Conservation (phyloP, 2,329 filamentous ascomycete genomes). For the Onygena corvina region DNA sequence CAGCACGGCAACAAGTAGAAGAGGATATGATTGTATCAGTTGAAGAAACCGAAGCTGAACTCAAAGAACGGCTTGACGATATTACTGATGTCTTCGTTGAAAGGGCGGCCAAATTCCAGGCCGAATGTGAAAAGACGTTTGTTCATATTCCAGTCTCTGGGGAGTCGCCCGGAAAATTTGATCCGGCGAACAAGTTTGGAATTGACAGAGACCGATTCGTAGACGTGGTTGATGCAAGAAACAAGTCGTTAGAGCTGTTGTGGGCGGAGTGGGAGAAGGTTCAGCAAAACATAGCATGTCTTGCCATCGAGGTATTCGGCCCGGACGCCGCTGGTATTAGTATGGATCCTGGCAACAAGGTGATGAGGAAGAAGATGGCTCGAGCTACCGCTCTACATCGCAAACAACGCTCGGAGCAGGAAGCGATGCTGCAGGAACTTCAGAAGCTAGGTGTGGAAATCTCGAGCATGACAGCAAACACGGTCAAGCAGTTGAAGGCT, state of each 20-base stretch:
- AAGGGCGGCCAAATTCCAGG: neutral
- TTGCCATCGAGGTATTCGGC: slow-evolving; percentile 17
- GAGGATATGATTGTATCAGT: slow-evolving; percentile 12
- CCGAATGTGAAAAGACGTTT: neutral
- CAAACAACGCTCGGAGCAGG: neutral
- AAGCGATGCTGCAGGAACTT: slow-evolving; percentile 1
- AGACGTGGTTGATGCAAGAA: neutral
- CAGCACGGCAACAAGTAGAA: slow-evolving; percentile 11
- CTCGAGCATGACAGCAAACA: slow-evolving; percentile 7
- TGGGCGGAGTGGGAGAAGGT: slow-evolving; percentile 18
- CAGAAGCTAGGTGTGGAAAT: slow-evolving; percentile 10
- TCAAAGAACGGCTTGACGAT: slow-evolving; percentile 4
- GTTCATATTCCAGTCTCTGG: neutral
- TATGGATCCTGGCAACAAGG: neutral
- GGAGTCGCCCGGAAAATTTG: neutral
- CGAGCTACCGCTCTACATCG: slow-evolving; percentile 7
- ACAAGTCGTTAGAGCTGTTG: slow-evolving; percentile 13
- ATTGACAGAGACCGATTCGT: neutral
- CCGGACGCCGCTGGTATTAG: neutral
- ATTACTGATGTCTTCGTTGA: neutral
- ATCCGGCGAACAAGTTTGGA: neutral
- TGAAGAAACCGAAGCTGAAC: slow-evolving; percentile 7
- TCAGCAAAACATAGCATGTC: slow-evolving; percentile 16
- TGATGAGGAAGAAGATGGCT: slow-evolving; percentile 11
- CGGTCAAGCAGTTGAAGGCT: slow-evolving; percentile 10